phyloP scores from a whole-genome alignment of 345 rosid species.

The Brassica cretica region DNA sequence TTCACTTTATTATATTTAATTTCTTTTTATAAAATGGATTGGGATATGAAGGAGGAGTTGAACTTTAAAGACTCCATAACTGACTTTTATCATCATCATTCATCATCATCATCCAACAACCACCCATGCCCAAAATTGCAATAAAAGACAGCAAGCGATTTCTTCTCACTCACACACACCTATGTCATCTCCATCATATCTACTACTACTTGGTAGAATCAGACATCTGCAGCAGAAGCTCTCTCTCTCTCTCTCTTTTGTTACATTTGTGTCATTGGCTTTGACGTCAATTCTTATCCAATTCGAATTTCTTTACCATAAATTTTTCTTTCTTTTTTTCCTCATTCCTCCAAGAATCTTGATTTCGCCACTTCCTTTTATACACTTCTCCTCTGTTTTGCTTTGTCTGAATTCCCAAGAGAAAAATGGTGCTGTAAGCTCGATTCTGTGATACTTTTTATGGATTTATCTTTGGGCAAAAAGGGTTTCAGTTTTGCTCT shows the following conservation, averaged over 20 bases:
- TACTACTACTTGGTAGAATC: not conserved
- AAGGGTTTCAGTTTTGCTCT: slow-evolving; percentile 48
- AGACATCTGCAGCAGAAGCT: not conserved
- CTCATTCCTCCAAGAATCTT: slow-evolving; percentile 8
- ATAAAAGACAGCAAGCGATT: not conserved
- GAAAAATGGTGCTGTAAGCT: not conserved
- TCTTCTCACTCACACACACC: not conserved
- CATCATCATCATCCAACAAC: not conserved
- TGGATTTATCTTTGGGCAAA: slow-evolving; percentile 58
- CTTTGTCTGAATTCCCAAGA: slow-evolving; percentile 7
- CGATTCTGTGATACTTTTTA: slow-evolving; percentile 21
- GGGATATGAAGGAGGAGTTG: not conserved
- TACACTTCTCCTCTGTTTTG: not conserved
- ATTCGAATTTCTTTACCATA: not conserved
- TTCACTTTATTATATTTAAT: not conserved
- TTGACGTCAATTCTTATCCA: slow-evolving; percentile 43
- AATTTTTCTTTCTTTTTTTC: not conserved
- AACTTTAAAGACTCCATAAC: not conserved
- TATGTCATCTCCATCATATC: not conserved
- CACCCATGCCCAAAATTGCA: not conserved
- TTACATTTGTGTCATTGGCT: slow-evolving; percentile 25
- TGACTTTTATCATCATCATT: not conserved
- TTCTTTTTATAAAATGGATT: not conserved
- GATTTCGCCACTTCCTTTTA: not conserved
- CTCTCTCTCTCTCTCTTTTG: slow-evolving; percentile 9